A percentile compares a stretch with the other conserved stretches of the same genome.
These are phyloP conservation scores for Aspergillus caelatus DNA, from an alignment of 2,329 filamentous ascomycete genomes.

Conservation along the genomic window DNA sequence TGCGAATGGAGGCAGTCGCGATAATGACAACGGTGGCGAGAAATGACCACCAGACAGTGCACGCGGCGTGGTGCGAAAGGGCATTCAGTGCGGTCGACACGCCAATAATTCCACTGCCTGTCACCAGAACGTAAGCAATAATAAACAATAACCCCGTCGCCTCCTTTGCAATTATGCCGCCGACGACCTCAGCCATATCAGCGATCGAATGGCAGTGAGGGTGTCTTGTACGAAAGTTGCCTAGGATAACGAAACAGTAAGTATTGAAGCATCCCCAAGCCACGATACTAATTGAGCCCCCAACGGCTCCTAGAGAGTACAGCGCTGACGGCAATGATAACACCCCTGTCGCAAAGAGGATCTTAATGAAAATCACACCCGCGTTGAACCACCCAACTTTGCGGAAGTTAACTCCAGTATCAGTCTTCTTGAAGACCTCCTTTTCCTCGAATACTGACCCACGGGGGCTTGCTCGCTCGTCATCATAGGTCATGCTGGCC, in stretches of 20 bases:
- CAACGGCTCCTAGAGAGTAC: slow-evolving; percentile 52
- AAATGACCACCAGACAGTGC: slow-evolving; percentile 61
- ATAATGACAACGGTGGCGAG: slow-evolving; percentile 56
- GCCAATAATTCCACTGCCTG: slow-evolving; percentile 61
- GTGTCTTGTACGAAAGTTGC: slow-evolving; percentile 55
- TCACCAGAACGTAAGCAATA: slow-evolving; percentile 59
- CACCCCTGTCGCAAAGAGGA: slow-evolving; percentile 55
- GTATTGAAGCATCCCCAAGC: slow-evolving; percentile 37
- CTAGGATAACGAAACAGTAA: slow-evolving; percentile 39
- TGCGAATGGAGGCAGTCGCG: slow-evolving; percentile 56
- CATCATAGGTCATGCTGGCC: background rate
- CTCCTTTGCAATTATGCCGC: slow-evolving; percentile 39
- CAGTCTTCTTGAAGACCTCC: slow-evolving; percentile 50
- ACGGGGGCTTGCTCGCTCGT: background rate
- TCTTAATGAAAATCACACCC: slow-evolving; percentile 49
- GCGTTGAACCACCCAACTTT: slow-evolving; percentile 53
- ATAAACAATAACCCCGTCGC: slow-evolving; percentile 56
- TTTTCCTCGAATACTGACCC: slow-evolving; percentile 8
- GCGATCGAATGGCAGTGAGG: slow-evolving; percentile 57
- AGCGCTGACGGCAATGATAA: slow-evolving; percentile 54
- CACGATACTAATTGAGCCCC: slow-evolving; percentile 51
- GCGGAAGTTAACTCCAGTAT: slow-evolving; percentile 50
- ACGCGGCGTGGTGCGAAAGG: slow-evolving; percentile 59
- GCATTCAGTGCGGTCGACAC: slow-evolving; percentile 64
- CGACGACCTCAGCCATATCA: slow-evolving; percentile 62